Evolutionary conservation across 2,329 filamentous ascomycete species (phyloP).

Genomic region (Ophiosphaerella narmari): DNA sequence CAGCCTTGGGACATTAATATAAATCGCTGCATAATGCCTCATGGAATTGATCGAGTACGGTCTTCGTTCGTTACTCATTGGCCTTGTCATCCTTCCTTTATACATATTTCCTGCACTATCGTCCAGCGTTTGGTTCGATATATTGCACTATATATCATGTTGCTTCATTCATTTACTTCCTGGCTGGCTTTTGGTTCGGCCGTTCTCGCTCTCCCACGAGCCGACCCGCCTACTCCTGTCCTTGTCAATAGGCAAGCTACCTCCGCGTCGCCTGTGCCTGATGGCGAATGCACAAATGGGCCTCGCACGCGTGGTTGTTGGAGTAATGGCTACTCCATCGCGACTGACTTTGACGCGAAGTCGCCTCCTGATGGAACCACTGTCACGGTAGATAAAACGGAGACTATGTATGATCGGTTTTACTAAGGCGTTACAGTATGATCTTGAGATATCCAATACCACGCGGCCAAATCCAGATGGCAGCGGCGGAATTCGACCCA

Average conservation of each 20-base stretch:
- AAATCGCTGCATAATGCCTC: constrained; percentile 14
- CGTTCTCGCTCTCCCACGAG: constrained; percentile 32
- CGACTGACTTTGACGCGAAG: constrained; percentile 53
- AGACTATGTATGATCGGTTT: not conserved
- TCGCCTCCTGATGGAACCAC: constrained; percentile 46
- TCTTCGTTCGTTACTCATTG: constrained; percentile 13
- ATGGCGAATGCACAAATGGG: constrained; percentile 48
- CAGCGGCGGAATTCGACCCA: constrained; percentile 35
- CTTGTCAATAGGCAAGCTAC: constrained; percentile 32
- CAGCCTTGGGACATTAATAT: constrained; percentile 16
- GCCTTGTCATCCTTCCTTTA: constrained; percentile 6
- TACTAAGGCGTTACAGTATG: constrained; percentile 34
- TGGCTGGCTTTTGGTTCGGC: constrained; percentile 34
- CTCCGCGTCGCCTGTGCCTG: constrained; percentile 19
- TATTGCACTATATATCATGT: constrained; percentile 26
- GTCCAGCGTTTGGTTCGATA: constrained; percentile 3
- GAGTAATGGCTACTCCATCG: constrained; percentile 50
- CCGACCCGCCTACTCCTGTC: constrained; percentile 16
- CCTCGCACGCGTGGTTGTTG: constrained; percentile 49
- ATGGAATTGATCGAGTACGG: constrained; percentile 10
- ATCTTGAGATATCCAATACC: constrained; percentile 48
- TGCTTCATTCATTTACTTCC: constrained; percentile 25
- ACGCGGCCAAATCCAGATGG: constrained; percentile 49
- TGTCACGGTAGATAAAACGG: constrained; percentile 26
- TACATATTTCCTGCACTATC: constrained; percentile 12